A percentile compares a stretch with the other conserved stretches of the same genome.
These are phyloP conservation scores for Obba rivulosa DNA, from an alignment of 768 basidiomycete species.

Conservation along the genomic window DNA sequence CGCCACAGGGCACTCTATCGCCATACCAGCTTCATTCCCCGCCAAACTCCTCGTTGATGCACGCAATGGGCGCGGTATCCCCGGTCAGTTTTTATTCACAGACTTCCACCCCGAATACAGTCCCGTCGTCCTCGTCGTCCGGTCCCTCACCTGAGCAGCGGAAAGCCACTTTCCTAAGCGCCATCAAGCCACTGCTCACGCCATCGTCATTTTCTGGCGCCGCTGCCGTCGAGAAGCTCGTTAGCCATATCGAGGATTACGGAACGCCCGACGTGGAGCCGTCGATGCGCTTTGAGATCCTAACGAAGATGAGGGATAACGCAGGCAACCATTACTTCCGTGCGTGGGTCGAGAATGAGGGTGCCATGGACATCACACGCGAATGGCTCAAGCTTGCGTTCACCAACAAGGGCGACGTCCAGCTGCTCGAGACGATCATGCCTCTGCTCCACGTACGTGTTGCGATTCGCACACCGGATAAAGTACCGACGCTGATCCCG, in stretches of 20 bases:
- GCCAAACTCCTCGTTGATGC: slow-evolving; percentile 22
- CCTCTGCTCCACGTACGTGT: slow-evolving; percentile 77
- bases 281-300: slow-evolving; percentile 62
- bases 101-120: slow-evolving; percentile 13
- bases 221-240: slow-evolving; percentile 59
- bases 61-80: slow-evolving; percentile 5
- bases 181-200: slow-evolving; percentile 53
- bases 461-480: too few species aligned
- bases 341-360: slow-evolving; percentile 75
- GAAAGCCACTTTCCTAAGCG: slow-evolving; percentile 46
- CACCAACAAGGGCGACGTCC: slow-evolving; percentile 46
- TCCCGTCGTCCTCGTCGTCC: slow-evolving; percentile 26
- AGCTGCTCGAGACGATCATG: slow-evolving; percentile 74
- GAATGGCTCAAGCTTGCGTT: slow-evolving; percentile 78
- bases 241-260: slow-evolving; percentile 51
- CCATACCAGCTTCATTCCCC: slow-evolving; percentile 67
- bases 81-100: slow-evolving; percentile 37
- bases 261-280: slow-evolving; percentile 62
- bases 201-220: slow-evolving; percentile 62
- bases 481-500: background rate
- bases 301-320: slow-evolving; percentile 77
- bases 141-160: slow-evolving; percentile 44
- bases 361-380: slow-evolving; percentile 71
- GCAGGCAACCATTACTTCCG: slow-evolving; percentile 85
- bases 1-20: slow-evolving; percentile 50